phyloP scores from a whole-genome alignment of 73 alveolate species.

The Tetrahymena elliotti region DNA sequence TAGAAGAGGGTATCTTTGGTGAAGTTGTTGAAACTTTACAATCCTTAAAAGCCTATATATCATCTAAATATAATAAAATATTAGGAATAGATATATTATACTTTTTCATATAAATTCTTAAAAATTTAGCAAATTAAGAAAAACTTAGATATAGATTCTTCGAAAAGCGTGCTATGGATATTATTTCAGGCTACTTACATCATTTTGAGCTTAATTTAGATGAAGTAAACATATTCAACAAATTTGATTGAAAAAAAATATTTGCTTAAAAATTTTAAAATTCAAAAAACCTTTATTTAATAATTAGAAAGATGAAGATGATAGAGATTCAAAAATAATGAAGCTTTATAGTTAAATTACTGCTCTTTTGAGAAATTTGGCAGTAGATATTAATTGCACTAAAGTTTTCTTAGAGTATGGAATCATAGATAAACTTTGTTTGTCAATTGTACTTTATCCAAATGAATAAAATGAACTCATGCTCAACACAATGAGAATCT shows the following conservation, averaged over 20 bases:
- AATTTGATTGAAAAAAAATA: too few relatives aligned
- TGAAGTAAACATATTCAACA: not conserved
- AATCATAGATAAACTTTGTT: conserved; percentile 14
- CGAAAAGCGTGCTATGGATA: not conserved
- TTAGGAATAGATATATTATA: not conserved
- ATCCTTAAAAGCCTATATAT: not conserved
- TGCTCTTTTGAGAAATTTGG: conserved; percentile 27
- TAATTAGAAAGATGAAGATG: not conserved
- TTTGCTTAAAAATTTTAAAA: too few relatives aligned
- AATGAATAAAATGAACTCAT: conserved; percentile 24
- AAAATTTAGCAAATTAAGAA: not conserved
- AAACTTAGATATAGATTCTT: not conserved
- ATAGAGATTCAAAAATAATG: conserved; percentile 1
- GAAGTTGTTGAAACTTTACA: not conserved
- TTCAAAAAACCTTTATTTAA: not conserved
- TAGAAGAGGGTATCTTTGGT: not conserved
- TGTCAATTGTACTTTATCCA: conserved; percentile 9
- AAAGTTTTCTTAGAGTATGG: conserved; percentile 16
- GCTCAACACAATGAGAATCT: conserved; percentile 32
- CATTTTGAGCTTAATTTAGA: not conserved
- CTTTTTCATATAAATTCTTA: not conserved
- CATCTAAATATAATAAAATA: not conserved
- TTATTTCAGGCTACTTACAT: not conserved
- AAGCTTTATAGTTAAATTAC: not conserved
- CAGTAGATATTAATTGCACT: conserved; percentile 12